Evolutionary conservation across 2,329 filamentous ascomycete genomes (phyloP).

Genomic region (Xylariaceae sp.): DNA sequence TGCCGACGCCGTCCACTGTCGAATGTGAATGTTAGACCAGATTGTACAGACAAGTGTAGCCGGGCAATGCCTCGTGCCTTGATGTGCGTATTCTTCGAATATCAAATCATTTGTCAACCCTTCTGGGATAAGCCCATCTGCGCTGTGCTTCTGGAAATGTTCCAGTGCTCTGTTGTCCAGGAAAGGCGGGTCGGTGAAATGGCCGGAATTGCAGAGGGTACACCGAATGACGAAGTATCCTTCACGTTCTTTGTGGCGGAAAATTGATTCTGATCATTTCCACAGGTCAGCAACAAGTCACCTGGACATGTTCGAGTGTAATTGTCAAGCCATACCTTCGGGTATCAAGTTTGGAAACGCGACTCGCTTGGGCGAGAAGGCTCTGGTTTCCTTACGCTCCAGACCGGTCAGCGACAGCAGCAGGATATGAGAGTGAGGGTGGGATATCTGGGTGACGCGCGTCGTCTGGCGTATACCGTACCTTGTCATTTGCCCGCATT

Average conservation of each 20-base stretch:
- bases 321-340: constrained; percentile 12
- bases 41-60: not conserved
- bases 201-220: constrained; percentile 15
- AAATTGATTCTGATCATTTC: constrained; percentile 26
- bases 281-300: too few species aligned
- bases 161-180: constrained; percentile 26
- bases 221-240: constrained; percentile 29
- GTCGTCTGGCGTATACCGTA: constrained; percentile 5
- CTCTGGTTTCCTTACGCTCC: constrained; percentile 3
- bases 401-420: constrained; percentile 2
- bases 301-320: not conserved
- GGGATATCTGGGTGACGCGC: not conserved
- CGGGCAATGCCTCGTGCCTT: constrained; percentile 16
- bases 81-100: constrained; percentile 26
- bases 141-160: constrained; percentile 25
- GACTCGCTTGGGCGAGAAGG: constrained; percentile 21
- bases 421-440: not conserved
- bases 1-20: constrained; percentile 24
- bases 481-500: constrained; percentile 17
- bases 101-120: constrained; percentile 29
- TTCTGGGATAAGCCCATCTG: constrained; percentile 9
- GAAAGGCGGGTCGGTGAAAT: constrained; percentile 26
- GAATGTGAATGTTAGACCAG: constrained; percentile 1
- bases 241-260: constrained; percentile 21
- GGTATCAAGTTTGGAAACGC: constrained; percentile 25